Percentiles rank a stretch among this genome's conserved stretches.
phyloP scores from a whole-genome alignment of 768 basidiomycete genomes.

The Trametes punicea region DNA sequence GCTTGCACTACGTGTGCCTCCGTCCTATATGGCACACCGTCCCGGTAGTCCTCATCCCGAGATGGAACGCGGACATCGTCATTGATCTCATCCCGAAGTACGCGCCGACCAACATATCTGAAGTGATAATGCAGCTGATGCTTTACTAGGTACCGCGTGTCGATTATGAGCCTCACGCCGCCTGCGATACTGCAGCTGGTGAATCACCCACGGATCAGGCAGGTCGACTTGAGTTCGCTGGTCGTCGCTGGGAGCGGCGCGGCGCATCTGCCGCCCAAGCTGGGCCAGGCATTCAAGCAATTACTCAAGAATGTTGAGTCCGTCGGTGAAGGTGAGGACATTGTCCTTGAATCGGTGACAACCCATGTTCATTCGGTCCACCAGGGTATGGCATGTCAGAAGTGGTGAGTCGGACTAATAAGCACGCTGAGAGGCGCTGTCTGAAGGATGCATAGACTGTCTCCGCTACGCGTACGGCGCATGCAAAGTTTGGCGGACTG shows the following conservation, averaged over 20 bases:
- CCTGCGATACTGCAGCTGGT: slow-evolving; percentile 65
- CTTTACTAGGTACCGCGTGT: slow-evolving; percentile 49
- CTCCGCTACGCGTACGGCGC: slow-evolving; percentile 41
- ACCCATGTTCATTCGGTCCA: background rate
- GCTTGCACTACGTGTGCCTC: slow-evolving; percentile 50
- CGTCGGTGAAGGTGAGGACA: slow-evolving; percentile 42
- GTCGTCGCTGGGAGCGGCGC: slow-evolving; percentile 49
- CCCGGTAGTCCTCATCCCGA: slow-evolving; percentile 53
- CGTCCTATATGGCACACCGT: slow-evolving; percentile 42
- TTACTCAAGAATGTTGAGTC: slow-evolving; percentile 35
- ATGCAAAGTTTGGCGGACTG: slow-evolving; percentile 45
- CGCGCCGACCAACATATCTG: slow-evolving; percentile 16
- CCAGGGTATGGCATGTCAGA: slow-evolving; percentile 56
- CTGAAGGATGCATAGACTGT: slow-evolving; percentile 46
- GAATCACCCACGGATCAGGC: slow-evolving; percentile 43
- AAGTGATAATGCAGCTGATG: background rate
- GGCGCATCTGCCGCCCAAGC: slow-evolving; percentile 60
- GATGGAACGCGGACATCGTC: slow-evolving; percentile 54
- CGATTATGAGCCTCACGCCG: slow-evolving; percentile 51
- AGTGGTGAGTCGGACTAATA: slow-evolving; percentile 15
- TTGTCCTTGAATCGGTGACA: too few relatives aligned
- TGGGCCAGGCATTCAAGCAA: slow-evolving; percentile 39
- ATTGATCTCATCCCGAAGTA: slow-evolving; percentile 59
- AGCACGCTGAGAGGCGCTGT: background rate
- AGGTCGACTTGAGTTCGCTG: slow-evolving; percentile 54